These are phyloP conservation scores for Sodiomyces alkalinus DNA, from an alignment of 2,329 filamentous ascomycete species.

Conservation along the genomic window DNA sequence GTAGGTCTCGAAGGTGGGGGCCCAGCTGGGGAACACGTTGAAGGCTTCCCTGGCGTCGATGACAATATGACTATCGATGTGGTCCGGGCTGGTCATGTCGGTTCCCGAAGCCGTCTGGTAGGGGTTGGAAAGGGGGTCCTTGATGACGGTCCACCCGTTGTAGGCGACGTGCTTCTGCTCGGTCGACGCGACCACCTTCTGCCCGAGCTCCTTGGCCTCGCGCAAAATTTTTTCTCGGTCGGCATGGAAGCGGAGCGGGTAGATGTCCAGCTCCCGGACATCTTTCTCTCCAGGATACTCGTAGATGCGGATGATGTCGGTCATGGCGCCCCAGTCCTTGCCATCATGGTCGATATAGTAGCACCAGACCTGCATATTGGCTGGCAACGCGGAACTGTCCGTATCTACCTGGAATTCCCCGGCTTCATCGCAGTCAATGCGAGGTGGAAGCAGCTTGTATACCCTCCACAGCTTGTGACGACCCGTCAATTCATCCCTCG, in stretches of 20 bases:
- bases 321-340: neutral
- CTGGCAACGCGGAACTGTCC: no score
- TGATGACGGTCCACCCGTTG: conserved; percentile 5
- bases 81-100: conserved; percentile 4
- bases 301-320: conserved; percentile 1
- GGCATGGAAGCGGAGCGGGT: conserved; percentile 6
- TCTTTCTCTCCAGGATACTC: conserved; percentile 4
- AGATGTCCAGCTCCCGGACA: conserved; percentile 5
- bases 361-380: neutral
- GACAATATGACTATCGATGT: conserved; percentile 12
- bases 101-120: no score
- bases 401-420: no score
- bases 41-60: conserved; percentile 11
- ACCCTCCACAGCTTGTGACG: neutral
- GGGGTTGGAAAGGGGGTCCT: neutral
- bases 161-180: conserved; percentile 3
- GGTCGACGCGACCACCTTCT: neutral
- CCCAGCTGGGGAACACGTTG: conserved; percentile 6
- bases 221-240: conserved; percentile 1
- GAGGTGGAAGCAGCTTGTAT: neutral
- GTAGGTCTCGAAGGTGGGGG: conserved; percentile 1
- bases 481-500: neutral
- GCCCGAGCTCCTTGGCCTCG: no score
- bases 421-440: no score
- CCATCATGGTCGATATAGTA: conserved; percentile 5